Evolutionary conservation across 352 stramenopile species (phyloP).

Genomic region (Saprolegnia parasitica): DNA sequence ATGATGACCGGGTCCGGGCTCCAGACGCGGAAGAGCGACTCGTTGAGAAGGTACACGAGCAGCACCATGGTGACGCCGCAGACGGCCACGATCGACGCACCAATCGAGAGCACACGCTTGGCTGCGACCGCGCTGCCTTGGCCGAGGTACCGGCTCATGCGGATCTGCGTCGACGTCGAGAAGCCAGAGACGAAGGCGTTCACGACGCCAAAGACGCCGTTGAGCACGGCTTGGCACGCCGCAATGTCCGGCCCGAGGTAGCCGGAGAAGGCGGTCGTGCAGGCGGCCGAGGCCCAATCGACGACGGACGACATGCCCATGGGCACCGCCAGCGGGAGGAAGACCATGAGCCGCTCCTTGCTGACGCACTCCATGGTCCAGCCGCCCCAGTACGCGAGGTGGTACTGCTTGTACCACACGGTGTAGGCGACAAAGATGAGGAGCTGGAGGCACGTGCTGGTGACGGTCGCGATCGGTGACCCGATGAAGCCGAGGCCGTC

Average conservation of each 20-base stretch:
- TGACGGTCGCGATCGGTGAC: conserved; percentile 43
- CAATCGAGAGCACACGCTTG: conserved; percentile 43
- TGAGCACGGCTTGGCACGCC: conserved; percentile 42
- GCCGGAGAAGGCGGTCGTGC: conserved; percentile 40
- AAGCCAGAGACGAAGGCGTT: conserved; percentile 47
- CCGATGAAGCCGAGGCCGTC: conserved; percentile 39
- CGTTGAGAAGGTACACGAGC: conserved; percentile 35
- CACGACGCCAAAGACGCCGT: conserved; percentile 41
- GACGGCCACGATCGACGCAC: conserved; percentile 35
- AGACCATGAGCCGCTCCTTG: conserved; percentile 41
- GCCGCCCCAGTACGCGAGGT: conserved; percentile 43
- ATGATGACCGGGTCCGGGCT: conserved; percentile 45
- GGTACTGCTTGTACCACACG: conserved; percentile 44
- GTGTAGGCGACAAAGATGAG: conserved; percentile 43
- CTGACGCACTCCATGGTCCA: conserved; percentile 41
- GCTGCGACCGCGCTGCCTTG: conserved; percentile 40
- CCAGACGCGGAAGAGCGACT: conserved; percentile 45
- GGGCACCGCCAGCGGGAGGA: conserved; percentile 42
- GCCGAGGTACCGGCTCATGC: conserved; percentile 45
- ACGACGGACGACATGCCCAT: conserved; percentile 47
- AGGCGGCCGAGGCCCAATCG: conserved; percentile 41
- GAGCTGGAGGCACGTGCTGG: conserved; percentile 46
- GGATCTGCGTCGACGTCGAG: conserved; percentile 45
- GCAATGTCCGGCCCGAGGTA: conserved; percentile 45
- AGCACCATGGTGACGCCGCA: conserved; percentile 38